A percentile compares a stretch with the other conserved stretches of the same genome.
phyloP scores from a whole-genome alignment of 2,329 filamentous ascomycete species.

The Cercospora nicotianae region DNA sequence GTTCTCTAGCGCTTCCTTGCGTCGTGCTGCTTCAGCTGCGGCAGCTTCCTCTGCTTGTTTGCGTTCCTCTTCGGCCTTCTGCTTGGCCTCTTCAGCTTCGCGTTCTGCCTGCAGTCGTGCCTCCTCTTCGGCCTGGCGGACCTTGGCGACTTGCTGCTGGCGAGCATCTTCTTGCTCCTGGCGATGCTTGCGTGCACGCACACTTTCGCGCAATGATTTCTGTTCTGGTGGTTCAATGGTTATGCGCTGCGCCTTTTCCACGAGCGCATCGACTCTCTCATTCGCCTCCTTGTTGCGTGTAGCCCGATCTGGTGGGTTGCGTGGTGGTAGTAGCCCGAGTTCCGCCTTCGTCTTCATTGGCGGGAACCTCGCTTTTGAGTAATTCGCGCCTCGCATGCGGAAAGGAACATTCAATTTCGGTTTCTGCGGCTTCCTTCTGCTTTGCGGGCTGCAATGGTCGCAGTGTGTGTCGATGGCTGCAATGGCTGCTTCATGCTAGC shows the following conservation, averaged over 20 bases:
- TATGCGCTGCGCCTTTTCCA: conserved; percentile 16
- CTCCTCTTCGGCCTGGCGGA: conserved; percentile 16
- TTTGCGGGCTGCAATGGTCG: not conserved
- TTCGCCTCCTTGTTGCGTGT: conserved; percentile 9
- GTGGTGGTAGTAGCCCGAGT: not conserved
- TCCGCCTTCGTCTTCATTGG: not conserved
- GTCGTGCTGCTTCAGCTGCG: conserved; percentile 11
- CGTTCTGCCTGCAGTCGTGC: conserved; percentile 18
- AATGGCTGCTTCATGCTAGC: not conserved
- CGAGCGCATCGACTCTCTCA: conserved; percentile 15
- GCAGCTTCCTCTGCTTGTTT: conserved; percentile 14
- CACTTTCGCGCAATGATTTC: conserved; percentile 14
- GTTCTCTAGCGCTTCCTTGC: conserved; percentile 5
- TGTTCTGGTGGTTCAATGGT: conserved; percentile 20
- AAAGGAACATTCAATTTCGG: not conserved
- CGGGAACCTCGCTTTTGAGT: not conserved
- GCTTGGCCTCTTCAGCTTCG: conserved; percentile 17
- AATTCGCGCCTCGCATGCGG: not conserved
- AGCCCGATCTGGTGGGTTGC: not conserved
- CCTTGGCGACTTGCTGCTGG: conserved; percentile 5
- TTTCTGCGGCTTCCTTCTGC: not conserved
- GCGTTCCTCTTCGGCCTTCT: conserved; percentile 19
- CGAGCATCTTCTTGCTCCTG: conserved; percentile 14
- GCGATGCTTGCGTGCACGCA: conserved; percentile 19
- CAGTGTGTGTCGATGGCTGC: not conserved